A percentile compares a stretch with the other conserved stretches of the same genome.
Evolutionary conservation across 2,329 filamentous ascomycete species (phyloP).

Genomic region (Trichoderma guizhouense): DNA sequence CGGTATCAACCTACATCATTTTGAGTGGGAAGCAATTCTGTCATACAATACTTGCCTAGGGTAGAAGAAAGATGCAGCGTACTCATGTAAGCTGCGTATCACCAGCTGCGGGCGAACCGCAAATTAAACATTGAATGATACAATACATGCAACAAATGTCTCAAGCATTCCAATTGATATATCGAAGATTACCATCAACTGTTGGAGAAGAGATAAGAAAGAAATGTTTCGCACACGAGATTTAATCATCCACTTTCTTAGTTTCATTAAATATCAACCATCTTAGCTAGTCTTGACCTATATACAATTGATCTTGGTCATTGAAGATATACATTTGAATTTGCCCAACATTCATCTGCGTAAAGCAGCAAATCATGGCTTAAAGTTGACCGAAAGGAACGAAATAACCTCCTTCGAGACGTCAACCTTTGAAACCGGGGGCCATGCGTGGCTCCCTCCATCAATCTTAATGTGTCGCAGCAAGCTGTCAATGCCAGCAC

Average conservation of each 20-base stretch:
- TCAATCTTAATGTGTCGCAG: conserved; percentile 24
- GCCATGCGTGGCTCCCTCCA: conserved; percentile 21
- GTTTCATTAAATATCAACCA: not conserved
- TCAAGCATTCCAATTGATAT: not conserved
- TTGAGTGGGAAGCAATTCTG: not conserved
- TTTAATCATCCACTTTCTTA: not conserved
- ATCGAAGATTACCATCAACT: not conserved
- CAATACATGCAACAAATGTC: not conserved
- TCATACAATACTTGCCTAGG: not conserved
- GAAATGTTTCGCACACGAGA: not conserved
- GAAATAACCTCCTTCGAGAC: not conserved
- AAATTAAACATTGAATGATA: not conserved
- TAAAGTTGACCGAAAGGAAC: not conserved
- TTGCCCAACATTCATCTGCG: not conserved
- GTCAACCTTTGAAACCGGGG: conserved; percentile 6
- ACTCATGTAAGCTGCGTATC: not conserved
- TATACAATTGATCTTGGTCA: not conserved
- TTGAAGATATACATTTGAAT: not conserved
- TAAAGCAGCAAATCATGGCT: not conserved
- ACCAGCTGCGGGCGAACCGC: not conserved
- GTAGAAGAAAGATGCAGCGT: not conserved
- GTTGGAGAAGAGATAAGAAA: not conserved
- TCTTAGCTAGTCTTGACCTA: not conserved
- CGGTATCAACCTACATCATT: not conserved
- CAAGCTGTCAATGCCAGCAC: conserved; percentile 17